A percentile compares a stretch with the other conserved stretches of the same genome.
These are phyloP conservation scores for Pleurotus djamor DNA, from an alignment of 768 basidiomycete genomes.

Conservation along the genomic window DNA sequence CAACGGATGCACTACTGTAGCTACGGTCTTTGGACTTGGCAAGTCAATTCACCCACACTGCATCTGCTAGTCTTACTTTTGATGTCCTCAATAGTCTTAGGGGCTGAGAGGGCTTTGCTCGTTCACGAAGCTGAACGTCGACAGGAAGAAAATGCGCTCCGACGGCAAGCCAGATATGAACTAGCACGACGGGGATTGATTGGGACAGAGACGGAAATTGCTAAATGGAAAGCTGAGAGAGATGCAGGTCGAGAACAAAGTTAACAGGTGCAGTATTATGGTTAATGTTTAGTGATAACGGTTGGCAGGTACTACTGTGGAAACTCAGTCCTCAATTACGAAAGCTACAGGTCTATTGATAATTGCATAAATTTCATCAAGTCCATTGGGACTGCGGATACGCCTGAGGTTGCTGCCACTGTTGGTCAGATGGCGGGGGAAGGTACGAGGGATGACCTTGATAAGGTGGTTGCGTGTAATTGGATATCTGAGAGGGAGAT, in stretches of 20 bases:
- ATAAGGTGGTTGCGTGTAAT: conserved; percentile 26
- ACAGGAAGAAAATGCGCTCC: conserved; percentile 62
- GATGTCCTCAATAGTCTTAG: conserved; percentile 65
- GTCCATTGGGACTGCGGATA: conserved; percentile 5
- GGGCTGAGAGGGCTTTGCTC: conserved; percentile 75
- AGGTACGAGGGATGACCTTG: conserved; percentile 40
- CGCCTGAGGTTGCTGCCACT: conserved; percentile 30
- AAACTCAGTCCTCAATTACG: no score
- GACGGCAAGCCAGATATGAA: conserved; percentile 72
- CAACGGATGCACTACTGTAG: background rate
- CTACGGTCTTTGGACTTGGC: conserved; percentile 29
- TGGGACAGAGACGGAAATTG: conserved; percentile 81
- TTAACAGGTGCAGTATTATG: no score
- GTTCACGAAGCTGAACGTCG: conserved; percentile 68
- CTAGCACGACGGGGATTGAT: conserved; percentile 74
- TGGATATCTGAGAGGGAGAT: conserved; percentile 21
- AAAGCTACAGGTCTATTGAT: conserved; percentile 2
- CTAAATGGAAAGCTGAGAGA: conserved; percentile 66
- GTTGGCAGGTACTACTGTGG: no score
- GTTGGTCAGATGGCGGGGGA: conserved; percentile 26
- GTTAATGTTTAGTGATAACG: no score
- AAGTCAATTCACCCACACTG: background rate
- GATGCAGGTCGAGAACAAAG: conserved; percentile 4
- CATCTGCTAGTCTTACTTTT: conserved; percentile 41
- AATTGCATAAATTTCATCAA: background rate